Percentiles rank a stretch among this genome's conserved stretches.
Evolutionary conservation across 2,329 filamentous ascomycete species (phyloP).

Genomic region (Phyllosticta ampelicida): DNA sequence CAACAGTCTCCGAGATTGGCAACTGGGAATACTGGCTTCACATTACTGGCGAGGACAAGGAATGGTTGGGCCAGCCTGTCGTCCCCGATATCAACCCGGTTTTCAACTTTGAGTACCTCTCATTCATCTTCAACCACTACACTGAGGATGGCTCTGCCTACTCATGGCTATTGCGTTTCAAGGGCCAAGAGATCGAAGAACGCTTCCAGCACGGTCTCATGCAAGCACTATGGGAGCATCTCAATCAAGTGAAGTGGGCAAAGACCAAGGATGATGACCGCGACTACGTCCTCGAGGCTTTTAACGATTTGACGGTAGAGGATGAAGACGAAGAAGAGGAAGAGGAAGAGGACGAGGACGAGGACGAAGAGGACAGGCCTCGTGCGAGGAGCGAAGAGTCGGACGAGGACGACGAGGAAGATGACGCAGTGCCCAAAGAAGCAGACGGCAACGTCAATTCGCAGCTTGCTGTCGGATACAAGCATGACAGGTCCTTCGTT

Average conservation of each 20-base stretch:
- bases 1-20: slow-evolving; percentile 74
- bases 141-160: slow-evolving; percentile 77
- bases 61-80: slow-evolving; percentile 80
- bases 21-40: slow-evolving; percentile 96
- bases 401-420: slow-evolving; percentile 73
- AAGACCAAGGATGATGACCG: slow-evolving; percentile 87
- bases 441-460: slow-evolving; percentile 81
- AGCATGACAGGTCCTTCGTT: slow-evolving; percentile 93
- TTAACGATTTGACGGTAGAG: slow-evolving; percentile 88
- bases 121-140: slow-evolving; percentile 98
- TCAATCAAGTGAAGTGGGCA: slow-evolving; percentile 88
- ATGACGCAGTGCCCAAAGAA: slow-evolving; percentile 56
- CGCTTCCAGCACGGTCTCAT: slow-evolving; percentile 88
- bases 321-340: slow-evolving; percentile 54
- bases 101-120: slow-evolving; percentile 98
- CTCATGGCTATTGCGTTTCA: slow-evolving; percentile 92
- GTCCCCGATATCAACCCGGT: slow-evolving; percentile 91
- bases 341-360: slow-evolving; percentile 42
- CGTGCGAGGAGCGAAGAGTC: slow-evolving; percentile 64
- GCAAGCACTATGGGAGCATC: slow-evolving; percentile 91
- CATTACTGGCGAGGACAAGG: slow-evolving; percentile 60
- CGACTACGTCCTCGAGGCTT: slow-evolving; percentile 90
- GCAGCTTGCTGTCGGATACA: slow-evolving; percentile 90
- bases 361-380: slow-evolving; percentile 54
- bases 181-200: slow-evolving; percentile 68